Conservation (phyloP, 108 stramenopile genomes). For the Cylindrotheca closterium region DNA sequence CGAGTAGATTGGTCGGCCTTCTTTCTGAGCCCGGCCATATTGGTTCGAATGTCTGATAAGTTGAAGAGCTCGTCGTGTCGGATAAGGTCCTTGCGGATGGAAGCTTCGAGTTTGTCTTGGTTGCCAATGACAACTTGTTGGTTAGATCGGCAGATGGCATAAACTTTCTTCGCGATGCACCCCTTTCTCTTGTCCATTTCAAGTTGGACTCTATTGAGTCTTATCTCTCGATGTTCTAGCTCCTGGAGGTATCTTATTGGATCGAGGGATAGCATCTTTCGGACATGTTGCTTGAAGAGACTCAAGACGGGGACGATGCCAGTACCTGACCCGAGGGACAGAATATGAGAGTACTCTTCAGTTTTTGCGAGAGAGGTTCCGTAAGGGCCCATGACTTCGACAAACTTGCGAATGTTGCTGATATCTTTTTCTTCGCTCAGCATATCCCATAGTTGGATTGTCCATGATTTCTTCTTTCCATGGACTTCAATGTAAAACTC, state of each 20-base stretch:
- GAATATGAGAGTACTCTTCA: constrained; percentile 26
- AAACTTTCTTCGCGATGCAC: not conserved
- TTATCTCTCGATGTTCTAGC: constrained; percentile 6
- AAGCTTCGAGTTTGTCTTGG: no score
- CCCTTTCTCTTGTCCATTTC: not conserved
- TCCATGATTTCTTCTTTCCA: constrained; percentile 30
- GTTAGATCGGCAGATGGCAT: not conserved
- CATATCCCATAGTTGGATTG: constrained; percentile 15
- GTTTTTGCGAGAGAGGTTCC: constrained; percentile 37
- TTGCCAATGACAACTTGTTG: not conserved
- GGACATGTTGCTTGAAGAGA: constrained; percentile 40
- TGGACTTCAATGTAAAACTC: constrained; percentile 45
- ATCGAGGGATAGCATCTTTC: constrained; percentile 22
- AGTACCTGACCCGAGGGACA: constrained; percentile 43
- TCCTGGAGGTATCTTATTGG: constrained; percentile 21
- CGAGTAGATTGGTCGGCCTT: constrained; percentile 14
- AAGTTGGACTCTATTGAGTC: constrained; percentile 2
- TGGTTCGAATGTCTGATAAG: no score
- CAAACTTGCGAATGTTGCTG: not conserved
- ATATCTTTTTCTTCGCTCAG: no score
- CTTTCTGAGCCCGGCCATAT: no score
- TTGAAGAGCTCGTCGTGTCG: constrained; percentile 2
- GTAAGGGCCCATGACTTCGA: constrained; percentile 49
- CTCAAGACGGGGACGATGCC: constrained; percentile 46
- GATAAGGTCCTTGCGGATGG: no score